Base-by-base conservation (phyloP, 306 rosid species). In the Canavalia gladiata region DNA sequence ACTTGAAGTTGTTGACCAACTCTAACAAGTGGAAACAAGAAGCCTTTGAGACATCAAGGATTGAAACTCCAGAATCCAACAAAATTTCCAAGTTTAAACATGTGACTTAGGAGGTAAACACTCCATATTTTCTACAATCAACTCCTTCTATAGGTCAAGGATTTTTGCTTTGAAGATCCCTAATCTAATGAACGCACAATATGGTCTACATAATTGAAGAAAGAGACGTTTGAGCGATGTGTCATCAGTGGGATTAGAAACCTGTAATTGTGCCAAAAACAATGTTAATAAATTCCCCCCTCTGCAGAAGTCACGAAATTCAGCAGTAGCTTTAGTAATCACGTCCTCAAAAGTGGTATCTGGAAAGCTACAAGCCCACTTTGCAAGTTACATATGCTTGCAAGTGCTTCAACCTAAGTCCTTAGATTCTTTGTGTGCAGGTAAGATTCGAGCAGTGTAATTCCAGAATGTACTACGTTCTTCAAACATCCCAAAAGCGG, bases 1-100 rank as follows among this genome's bases (percentile, higher is more conserved):
- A 93, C 94, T 90, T 91, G 97, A 76, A 95, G 97, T 84, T 95
- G 99, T 88, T 90, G 98, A 68, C 98, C 99, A 75, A 96, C 98
- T 87, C 99, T 86, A 8, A 91, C 82, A 69, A 93, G 99, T 50
- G 98, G 99, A 86, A 87, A 81, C 89, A 93, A 60, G 42, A 54
- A 59, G 51, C 90, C 90, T 79, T 79, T 87, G 63, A 95, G 87
- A 87, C 93, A 95, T 89, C 92, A 78, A 98, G 98, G 86, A 91
- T 37, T 4, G 93, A 42, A 84, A 88, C 95, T 86, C 90, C 96
- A 74, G 83, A 85, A 83, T 87, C 88, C 90, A 82, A 55, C 68
- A 77, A 88, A 81, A 73, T 67, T 74, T 81, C 72, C 89, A 39
- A 83, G 84, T 76, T 85, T 77, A 78, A 18, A 68, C 86, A 54